Percentiles rank a stretch among this genome's conserved stretches.
Evolutionary conservation across 345 rosid species (phyloP).

Genomic region (Zanthoxylum bungeanum): DNA sequence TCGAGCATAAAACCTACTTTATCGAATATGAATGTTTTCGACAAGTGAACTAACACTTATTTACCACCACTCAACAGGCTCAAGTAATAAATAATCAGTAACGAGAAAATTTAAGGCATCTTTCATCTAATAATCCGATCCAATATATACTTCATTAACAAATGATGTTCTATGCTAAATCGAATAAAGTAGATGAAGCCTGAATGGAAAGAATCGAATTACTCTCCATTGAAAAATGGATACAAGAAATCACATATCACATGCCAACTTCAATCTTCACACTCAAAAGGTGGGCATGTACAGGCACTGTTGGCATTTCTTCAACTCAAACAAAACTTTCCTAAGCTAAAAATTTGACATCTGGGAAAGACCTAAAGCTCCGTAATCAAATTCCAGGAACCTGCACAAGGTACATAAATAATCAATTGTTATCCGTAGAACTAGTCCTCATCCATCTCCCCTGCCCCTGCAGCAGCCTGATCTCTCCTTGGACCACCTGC

Average conservation of each 20-base stretch:
- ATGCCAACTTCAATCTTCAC: background rate
- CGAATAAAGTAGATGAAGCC: background rate
- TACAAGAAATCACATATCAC: constrained; percentile 4
- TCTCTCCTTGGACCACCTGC: constrained; percentile 95
- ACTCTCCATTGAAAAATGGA: background rate
- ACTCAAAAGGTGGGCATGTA: constrained; percentile 8
- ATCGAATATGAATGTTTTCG: too few species aligned
- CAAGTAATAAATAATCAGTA: too few species aligned
- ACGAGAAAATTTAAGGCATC: too few species aligned
- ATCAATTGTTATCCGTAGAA: background rate
- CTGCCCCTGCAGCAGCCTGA: constrained; percentile 48
- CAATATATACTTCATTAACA: too few species aligned
- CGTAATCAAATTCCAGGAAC: background rate
- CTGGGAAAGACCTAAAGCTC: background rate
- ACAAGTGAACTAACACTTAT: too few species aligned
- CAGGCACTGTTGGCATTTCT: background rate
- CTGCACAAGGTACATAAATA: background rate
- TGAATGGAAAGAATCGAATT: too few species aligned
- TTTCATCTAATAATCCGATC: too few species aligned
- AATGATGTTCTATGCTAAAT: too few species aligned
- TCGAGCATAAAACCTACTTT: too few species aligned
- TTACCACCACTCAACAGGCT: too few species aligned
- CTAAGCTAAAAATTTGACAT: background rate
- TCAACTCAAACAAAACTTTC: constrained; percentile 12
- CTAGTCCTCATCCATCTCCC: constrained; percentile 72